phyloP scores from a whole-genome alignment of 2,329 filamentous ascomycete genomes.

The Lecanoromycetidae sp. region DNA sequence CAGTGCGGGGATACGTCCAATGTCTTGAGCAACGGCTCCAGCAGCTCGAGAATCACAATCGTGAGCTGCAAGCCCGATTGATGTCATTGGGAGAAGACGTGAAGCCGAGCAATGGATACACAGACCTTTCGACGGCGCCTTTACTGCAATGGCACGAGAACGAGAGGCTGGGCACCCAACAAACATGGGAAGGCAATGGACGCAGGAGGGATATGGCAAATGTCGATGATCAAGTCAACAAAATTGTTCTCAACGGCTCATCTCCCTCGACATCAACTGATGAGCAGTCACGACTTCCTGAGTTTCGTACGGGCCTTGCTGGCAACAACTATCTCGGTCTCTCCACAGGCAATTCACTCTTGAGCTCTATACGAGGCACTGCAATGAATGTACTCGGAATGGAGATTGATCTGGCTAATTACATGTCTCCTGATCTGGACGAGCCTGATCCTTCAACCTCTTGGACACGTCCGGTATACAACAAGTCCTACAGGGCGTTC shows the following conservation, averaged over 20 bases:
- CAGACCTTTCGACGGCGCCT: conserved; percentile 14
- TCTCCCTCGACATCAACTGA: not conserved
- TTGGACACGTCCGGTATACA: conserved; percentile 42
- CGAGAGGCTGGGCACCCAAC: not conserved
- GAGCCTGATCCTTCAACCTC: conserved; percentile 36
- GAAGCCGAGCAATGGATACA: not conserved
- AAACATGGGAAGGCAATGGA: conserved; percentile 9
- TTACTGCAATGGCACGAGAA: conserved; percentile 17
- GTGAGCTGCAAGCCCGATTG: conserved; percentile 56
- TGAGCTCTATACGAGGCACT: conserved; percentile 45
- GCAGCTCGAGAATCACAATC: conserved; percentile 54
- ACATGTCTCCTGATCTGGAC: conserved; percentile 54
- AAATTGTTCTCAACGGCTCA: not conserved
- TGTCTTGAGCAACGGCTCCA: conserved; percentile 60
- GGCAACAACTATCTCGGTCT: conserved; percentile 57
- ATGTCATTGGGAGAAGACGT: conserved; percentile 49
- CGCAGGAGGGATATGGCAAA: not conserved
- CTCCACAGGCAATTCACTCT: conserved; percentile 48
- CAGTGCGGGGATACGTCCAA: conserved; percentile 65
- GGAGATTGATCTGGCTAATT: conserved; percentile 65
- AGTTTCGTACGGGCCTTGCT: conserved; percentile 31
- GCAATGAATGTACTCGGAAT: conserved; percentile 54
- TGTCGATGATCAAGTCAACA: not conserved
- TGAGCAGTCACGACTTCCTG: conserved; percentile 25
- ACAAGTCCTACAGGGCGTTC: conserved; percentile 62